These are phyloP conservation scores for Sophora flavescens DNA, from an alignment of 306 rosid species.

Conservation along the genomic window DNA sequence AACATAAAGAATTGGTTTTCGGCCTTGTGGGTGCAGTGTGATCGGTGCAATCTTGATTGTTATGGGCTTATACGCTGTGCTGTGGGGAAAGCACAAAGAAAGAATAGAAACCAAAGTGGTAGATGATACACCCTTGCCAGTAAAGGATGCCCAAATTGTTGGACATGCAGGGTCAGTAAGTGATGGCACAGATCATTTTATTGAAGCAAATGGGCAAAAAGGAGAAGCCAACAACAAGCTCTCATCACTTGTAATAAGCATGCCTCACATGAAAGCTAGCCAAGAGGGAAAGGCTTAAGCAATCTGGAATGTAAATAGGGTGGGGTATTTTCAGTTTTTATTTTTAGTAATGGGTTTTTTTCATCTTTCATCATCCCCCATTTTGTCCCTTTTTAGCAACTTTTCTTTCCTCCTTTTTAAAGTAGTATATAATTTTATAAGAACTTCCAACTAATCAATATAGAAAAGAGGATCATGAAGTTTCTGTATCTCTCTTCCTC, in stretches of 20 bases:
- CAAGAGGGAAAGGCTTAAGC: conserved; percentile 36
- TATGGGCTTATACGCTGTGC: conserved; percentile 77
- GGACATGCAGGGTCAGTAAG: conserved; percentile 32
- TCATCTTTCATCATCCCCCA: not conserved
- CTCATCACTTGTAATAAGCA: conserved; percentile 49
- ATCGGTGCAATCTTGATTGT: conserved; percentile 73
- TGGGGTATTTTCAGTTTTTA: not conserved
- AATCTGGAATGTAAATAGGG: conserved; percentile 32
- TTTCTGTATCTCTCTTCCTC: not conserved
- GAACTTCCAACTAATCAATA: conserved; percentile 47
- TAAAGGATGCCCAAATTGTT: conserved; percentile 57
- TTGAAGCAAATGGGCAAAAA: conserved; percentile 29
- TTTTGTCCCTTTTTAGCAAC: conserved; percentile 29
- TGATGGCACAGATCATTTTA: conserved; percentile 10
- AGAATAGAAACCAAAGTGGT: conserved; percentile 46
- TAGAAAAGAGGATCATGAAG: conserved; percentile 38
- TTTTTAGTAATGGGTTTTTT: not conserved
- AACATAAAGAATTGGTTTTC: conserved; percentile 12
- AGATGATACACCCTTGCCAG: conserved; percentile 62
- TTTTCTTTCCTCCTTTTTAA: not conserved
- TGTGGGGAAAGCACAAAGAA: conserved; percentile 96
- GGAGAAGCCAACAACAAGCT: conserved; percentile 36
- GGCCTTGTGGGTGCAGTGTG: conserved; percentile 58
- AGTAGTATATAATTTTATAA: conserved; percentile 41
- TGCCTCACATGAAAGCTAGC: conserved; percentile 45